Evolutionary conservation across 495 filamentous ascomycete species (phyloP), one percentile per base, ranked within the genome.

Genomic region (Evansstolkia leycettana): DNA sequence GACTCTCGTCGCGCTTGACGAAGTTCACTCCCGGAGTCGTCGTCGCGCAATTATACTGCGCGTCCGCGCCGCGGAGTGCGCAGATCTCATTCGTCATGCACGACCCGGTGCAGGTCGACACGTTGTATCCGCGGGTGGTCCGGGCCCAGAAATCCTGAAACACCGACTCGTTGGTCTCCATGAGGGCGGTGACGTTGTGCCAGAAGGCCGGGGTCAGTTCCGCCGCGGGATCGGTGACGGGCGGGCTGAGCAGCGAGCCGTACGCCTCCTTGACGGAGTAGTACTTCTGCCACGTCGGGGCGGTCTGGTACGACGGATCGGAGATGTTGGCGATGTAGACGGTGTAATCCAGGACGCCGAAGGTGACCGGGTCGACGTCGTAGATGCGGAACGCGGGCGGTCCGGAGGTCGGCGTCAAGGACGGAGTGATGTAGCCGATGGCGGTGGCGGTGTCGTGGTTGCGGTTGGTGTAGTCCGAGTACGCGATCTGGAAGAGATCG

Each of bases 361-460:
- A 75, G 0, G 64, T 75, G 11, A 60, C 63, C 0, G 71, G 69
- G 36, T 75, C 73, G 18, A 75, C 58, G 9, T 55, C 48, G 50
- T 75, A 75, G n/a, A 74, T 60, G 23, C 66, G 65, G 58, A 77
- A 75, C 2, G 70, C 57, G 0, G 72, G 66, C 8, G 62, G 52
- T 11, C 70, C 70, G 4, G 60, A 61, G 0, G 56, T 71, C 0
- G 73, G 72, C 1, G 72, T 74, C 49, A 77, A 43, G 7, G 65
- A 60, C 4, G 71, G 69, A 0, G 57, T 58, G 38, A 75, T 61
- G 34, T 70, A 77, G 5, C 59, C 64, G 16, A 64, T 55, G 28
- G 56, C 58, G 2, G 57, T 41, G 2, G 72, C 70, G 4, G 58
- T 69, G 8, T 52, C 37, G 26, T 39, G 42, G 31, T 36, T 45